phyloP scores from a whole-genome alignment of 2,329 filamentous ascomycete genomes.

The Scedosporium boydii region DNA sequence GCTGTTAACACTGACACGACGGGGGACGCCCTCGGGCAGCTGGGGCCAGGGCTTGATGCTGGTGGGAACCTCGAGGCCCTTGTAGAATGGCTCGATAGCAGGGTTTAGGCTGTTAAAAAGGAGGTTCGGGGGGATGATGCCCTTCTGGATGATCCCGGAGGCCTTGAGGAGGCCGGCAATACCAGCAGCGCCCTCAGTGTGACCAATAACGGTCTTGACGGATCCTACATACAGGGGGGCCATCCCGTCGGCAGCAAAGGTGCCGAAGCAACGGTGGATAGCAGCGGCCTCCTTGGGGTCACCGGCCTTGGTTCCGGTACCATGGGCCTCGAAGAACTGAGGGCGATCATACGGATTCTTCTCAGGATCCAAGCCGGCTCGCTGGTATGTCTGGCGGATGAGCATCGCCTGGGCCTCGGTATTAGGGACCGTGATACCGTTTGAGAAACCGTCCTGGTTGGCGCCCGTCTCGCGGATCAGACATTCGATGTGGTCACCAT shows the following conservation, averaged over 20 bases:
- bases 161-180: conserved; percentile 17
- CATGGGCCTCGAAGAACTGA: not conserved
- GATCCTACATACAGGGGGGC: conserved; percentile 19
- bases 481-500: conserved; percentile 27
- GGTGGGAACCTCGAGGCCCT: not conserved
- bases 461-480: conserved; percentile 23
- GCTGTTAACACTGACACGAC: conserved; percentile 20
- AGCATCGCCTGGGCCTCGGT: conserved; percentile 19
- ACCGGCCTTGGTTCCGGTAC: conserved; percentile 11
- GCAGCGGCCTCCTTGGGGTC: conserved; percentile 18
- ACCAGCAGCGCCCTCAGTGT: conserved; percentile 16
- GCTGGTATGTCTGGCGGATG: conserved; percentile 21
- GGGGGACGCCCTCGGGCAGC: conserved; percentile 11
- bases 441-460: conserved; percentile 28
- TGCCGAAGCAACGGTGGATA: conserved; percentile 13
- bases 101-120: conserved; percentile 13
- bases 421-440: conserved; percentile 28
- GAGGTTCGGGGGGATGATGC: conserved; percentile 15
- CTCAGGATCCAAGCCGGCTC: conserved; percentile 14
- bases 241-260: conserved; percentile 12
- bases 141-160: conserved; percentile 14
- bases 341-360: conserved; percentile 15
- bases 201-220: conserved; percentile 19
- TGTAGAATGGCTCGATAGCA: conserved; percentile 11
- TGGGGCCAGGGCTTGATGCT: conserved; percentile 14